Evolutionary conservation across 1,284 basidiomycete species (phyloP).

Genomic region (Rhodotorula sp.): DNA sequence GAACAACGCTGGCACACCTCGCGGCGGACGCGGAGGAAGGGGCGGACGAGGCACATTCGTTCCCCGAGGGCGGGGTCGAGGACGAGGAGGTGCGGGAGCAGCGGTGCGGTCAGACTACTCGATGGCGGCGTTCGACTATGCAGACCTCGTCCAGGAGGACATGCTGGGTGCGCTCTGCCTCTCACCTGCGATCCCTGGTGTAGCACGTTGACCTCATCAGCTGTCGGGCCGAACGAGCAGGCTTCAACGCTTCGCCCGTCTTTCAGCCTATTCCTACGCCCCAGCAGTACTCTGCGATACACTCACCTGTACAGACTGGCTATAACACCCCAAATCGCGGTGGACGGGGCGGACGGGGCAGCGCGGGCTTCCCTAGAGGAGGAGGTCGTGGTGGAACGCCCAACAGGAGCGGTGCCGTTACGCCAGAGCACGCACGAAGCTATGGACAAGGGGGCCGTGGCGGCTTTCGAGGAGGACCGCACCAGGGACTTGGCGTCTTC

Average conservation of each 20-base stretch:
- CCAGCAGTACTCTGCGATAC: not conserved
- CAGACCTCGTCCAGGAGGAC: slow-evolving; percentile 10
- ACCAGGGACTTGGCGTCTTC: not conserved
- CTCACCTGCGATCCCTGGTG: not conserved
- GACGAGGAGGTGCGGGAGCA: slow-evolving; percentile 6
- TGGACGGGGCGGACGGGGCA: not conserved
- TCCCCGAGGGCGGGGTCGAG: too few relatives aligned
- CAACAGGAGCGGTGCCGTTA: not conserved
- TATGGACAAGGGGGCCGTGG: not conserved
- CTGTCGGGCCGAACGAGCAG: slow-evolving; percentile 1
- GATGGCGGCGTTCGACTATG: slow-evolving; percentile 24
- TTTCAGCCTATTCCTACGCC: slow-evolving; percentile 1
- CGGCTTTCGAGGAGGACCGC: not conserved
- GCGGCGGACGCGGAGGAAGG: slow-evolving; percentile 10
- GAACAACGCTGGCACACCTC: not conserved
- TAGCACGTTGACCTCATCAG: slow-evolving; percentile 11
- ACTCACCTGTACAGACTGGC: not conserved
- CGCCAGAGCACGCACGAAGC: not conserved
- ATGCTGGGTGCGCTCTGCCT: slow-evolving; percentile 14
- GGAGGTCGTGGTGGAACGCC: slow-evolving; percentile 2
- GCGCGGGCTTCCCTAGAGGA: slow-evolving; percentile 2
- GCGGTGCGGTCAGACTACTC: slow-evolving; percentile 4
- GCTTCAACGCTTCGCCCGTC: slow-evolving; percentile 19
- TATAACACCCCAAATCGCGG: slow-evolving; percentile 24
- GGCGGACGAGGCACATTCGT: slow-evolving; percentile 6